These are phyloP conservation scores for Pythium biforme DNA, from an alignment of 352 stramenopile genomes.

Conservation along the genomic window DNA sequence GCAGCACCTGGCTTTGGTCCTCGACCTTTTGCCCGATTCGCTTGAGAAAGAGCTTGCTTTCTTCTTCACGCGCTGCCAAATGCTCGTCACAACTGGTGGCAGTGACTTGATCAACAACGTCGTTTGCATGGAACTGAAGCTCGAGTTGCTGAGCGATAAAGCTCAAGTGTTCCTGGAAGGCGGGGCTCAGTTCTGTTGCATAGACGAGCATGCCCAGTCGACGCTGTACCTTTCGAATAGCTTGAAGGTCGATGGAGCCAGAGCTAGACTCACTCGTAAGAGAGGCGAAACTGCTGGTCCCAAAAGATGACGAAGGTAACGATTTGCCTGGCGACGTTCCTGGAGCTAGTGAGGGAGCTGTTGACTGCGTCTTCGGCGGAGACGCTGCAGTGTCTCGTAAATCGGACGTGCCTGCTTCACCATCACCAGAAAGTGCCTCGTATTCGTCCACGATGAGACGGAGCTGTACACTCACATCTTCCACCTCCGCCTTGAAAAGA, in stretches of 20 bases:
- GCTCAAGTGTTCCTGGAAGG: constrained; percentile 51
- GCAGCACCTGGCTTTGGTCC: constrained; percentile 50
- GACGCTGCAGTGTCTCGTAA: background rate
- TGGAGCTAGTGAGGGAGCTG: background rate
- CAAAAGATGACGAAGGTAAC: background rate
- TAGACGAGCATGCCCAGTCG: constrained; percentile 74
- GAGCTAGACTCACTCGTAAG: constrained; percentile 3
- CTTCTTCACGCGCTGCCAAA: constrained; percentile 41
- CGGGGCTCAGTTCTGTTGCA: constrained; percentile 55
- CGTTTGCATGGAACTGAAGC: constrained; percentile 65
- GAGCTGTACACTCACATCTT: constrained; percentile 45
- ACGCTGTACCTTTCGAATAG: constrained; percentile 79
- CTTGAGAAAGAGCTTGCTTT: constrained; percentile 59
- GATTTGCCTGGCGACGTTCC: constrained; percentile 1
- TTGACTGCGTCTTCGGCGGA: background rate
- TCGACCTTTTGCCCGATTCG: constrained; percentile 53
- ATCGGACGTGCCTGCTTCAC: background rate
- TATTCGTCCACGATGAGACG: constrained; percentile 43
- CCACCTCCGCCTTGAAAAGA: constrained; percentile 57
- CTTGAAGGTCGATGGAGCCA: constrained; percentile 52
- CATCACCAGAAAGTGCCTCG: background rate
- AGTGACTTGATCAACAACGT: constrained; percentile 65
- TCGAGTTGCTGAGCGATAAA: constrained; percentile 52
- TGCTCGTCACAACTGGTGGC: constrained; percentile 47
- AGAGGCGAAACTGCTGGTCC: background rate